A percentile compares a stretch with the other conserved stretches of the same genome.
phyloP scores from a whole-genome alignment of 805 yeast species.

The Teunomyces lycoperdinae region DNA sequence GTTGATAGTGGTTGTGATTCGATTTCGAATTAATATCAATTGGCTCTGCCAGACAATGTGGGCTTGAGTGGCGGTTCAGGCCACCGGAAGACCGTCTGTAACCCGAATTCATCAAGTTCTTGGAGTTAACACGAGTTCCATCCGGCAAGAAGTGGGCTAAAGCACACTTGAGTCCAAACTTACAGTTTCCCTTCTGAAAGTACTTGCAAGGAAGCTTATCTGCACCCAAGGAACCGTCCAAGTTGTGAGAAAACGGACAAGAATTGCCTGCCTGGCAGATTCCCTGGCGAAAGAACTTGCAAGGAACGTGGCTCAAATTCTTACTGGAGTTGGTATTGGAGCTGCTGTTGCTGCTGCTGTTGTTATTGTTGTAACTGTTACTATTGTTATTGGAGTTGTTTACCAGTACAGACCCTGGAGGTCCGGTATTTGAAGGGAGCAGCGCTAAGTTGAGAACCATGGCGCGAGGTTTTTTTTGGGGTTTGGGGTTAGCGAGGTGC shows the following conservation, averaged over 20 bases:
- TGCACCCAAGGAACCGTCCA: slow-evolving; percentile 51
- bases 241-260: slow-evolving; percentile 87
- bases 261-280: slow-evolving; percentile 91
- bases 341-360: too few relatives aligned
- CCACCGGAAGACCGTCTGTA: background rate
- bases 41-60: background rate
- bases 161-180: slow-evolving; percentile 92
- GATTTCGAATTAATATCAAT: background rate
- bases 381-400: slow-evolving; percentile 7
- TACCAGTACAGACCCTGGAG: slow-evolving; percentile 26
- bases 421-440: slow-evolving; percentile 38
- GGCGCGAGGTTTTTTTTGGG: slow-evolving; percentile 4
- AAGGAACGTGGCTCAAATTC: slow-evolving; percentile 91
- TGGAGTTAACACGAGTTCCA: slow-evolving; percentile 73
- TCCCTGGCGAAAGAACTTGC: slow-evolving; percentile 90
- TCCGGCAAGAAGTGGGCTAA: slow-evolving; percentile 88
- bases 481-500: background rate
- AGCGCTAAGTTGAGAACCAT: slow-evolving; percentile 13
- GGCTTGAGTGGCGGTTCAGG: slow-evolving; percentile 2
- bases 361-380: too few relatives aligned
- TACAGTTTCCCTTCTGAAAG: slow-evolving; percentile 94
- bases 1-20: background rate
- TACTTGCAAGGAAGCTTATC: slow-evolving; percentile 79
- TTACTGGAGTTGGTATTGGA: slow-evolving; percentile 14
- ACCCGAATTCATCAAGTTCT: slow-evolving; percentile 11